A percentile compares a stretch with the other conserved stretches of the same genome.
Evolutionary conservation across 495 filamentous ascomycete species (phyloP).

Genomic region (Parmelia sp.): DNA sequence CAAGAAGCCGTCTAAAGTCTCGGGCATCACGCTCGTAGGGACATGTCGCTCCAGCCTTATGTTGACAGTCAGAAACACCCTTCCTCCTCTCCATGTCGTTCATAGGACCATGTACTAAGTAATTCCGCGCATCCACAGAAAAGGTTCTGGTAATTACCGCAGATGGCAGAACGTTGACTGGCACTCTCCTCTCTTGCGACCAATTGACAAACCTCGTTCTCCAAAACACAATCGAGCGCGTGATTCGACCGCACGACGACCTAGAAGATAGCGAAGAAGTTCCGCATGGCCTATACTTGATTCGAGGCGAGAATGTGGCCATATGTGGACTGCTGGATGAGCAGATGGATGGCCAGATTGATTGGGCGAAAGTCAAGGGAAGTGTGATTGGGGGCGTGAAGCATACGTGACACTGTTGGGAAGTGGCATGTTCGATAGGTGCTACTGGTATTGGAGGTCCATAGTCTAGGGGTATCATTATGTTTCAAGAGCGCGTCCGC

Average conservation of each 20-base stretch:
- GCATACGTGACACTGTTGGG: slow-evolving; percentile 49
- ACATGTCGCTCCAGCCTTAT: slow-evolving; percentile 61
- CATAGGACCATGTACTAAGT: slow-evolving; percentile 10
- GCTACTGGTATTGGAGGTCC: background rate
- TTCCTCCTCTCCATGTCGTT: slow-evolving; percentile 3
- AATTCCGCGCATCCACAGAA: slow-evolving; percentile 47
- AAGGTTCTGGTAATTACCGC: slow-evolving; percentile 86
- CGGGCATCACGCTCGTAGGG: slow-evolving; percentile 4
- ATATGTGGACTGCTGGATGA: slow-evolving; percentile 86
- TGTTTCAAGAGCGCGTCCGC: background rate
- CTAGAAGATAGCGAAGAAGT: slow-evolving; percentile 73
- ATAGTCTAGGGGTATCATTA: background rate
- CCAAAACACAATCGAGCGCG: slow-evolving; percentile 74
- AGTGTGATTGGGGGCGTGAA: slow-evolving; percentile 78
- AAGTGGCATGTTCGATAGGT: background rate
- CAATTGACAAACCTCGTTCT: slow-evolving; percentile 91
- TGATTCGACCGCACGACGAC: slow-evolving; percentile 79
- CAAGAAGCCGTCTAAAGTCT: no score
- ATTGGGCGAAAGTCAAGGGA: slow-evolving; percentile 86
- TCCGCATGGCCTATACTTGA: slow-evolving; percentile 80
- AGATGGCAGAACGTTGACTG: slow-evolving; percentile 83
- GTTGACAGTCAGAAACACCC: slow-evolving; percentile 53
- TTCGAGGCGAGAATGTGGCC: slow-evolving; percentile 93
- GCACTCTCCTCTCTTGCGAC: slow-evolving; percentile 79
- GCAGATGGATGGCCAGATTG: slow-evolving; percentile 74